phyloP scores from a whole-genome alignment of 129 eudicot genomes.

The Helianthus annuus region DNA sequence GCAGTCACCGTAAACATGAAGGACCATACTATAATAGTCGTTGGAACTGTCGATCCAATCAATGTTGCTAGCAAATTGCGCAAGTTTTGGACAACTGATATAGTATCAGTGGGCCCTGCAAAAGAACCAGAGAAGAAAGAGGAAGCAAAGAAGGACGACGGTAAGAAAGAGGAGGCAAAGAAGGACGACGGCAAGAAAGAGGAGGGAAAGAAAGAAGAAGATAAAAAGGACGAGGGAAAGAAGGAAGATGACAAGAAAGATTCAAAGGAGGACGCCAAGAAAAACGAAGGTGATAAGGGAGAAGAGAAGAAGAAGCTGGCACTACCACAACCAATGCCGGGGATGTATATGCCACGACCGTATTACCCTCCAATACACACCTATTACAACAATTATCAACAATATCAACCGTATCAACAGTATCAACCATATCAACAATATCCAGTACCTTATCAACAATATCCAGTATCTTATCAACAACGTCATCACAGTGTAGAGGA shows the following conservation, averaged over 20 bases:
- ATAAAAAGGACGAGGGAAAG: constrained; percentile 22
- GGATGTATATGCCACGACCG: constrained; percentile 39
- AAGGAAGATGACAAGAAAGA: constrained; percentile 17
- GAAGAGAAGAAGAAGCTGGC: constrained; percentile 23
- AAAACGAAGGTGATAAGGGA: constrained; percentile 29
- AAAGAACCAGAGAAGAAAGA: constrained; percentile 43
- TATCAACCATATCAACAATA: constrained; percentile 22
- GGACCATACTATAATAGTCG: constrained; percentile 37
- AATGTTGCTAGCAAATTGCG: constrained; percentile 39
- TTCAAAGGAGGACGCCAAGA: constrained; percentile 24
- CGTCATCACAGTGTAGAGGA: constrained; percentile 41
- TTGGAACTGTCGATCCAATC: constrained; percentile 50
- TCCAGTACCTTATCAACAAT: neutral
- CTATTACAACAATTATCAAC: constrained; percentile 15
- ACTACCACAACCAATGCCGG: constrained; percentile 8
- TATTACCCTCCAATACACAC: constrained; percentile 34
- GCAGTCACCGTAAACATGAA: constrained; percentile 45
- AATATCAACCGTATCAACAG: neutral
- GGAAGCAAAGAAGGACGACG: constrained; percentile 24
- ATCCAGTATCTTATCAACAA: constrained; percentile 21
- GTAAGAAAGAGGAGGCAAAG: constrained; percentile 29
- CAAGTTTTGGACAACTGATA: constrained; percentile 37
- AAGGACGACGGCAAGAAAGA: constrained; percentile 29
- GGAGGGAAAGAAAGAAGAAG: constrained; percentile 8
- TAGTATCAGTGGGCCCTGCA: constrained; percentile 44